A percentile compares a stretch with the other conserved stretches of the same genome.
These are phyloP conservation scores for Xylariales sp. DNA, from an alignment of 2,329 filamentous ascomycete species.

Conservation along the genomic window DNA sequence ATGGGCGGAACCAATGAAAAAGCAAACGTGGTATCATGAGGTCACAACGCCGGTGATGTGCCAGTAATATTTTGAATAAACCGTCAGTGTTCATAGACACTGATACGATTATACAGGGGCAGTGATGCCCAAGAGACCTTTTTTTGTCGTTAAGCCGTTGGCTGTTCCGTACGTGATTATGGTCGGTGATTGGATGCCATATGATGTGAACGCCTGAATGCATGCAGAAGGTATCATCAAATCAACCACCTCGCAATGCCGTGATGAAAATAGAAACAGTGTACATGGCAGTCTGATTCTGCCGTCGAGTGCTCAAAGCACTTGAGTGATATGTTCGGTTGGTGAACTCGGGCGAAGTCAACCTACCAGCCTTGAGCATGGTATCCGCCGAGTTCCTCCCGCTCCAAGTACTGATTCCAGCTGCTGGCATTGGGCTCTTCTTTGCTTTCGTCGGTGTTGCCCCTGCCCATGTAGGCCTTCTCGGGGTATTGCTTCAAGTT, in stretches of 20 bases:
- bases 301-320: constrained; percentile 13
- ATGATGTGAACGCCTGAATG: constrained; percentile 27
- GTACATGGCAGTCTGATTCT: constrained; percentile 23
- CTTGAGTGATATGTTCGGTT: constrained; percentile 9
- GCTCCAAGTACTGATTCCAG: constrained; percentile 82
- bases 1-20: constrained; percentile 11
- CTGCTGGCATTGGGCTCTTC: constrained; percentile 62
- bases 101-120: constrained; percentile 3
- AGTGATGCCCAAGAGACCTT: constrained; percentile 1
- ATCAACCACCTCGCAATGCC: constrained; percentile 28
- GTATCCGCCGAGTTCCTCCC: constrained; percentile 74
- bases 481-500: constrained; percentile 82
- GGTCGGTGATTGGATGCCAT: constrained; percentile 20
- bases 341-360: too few relatives aligned
- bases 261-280: constrained; percentile 20
- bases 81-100: constrained; percentile 13
- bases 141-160: constrained; percentile 8
- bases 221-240: constrained; percentile 29
- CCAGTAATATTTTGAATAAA: constrained; percentile 18
- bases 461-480: constrained; percentile 53
- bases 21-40: constrained; percentile 31
- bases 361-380: constrained; percentile 87
- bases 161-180: constrained; percentile 19
- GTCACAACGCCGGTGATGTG: constrained; percentile 25
- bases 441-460: constrained; percentile 28